A percentile compares a stretch with the other conserved stretches of the same genome.
phyloP scores from a whole-genome alignment of 192 early-diverging fungal species.

The Coemansia guatemalensis region DNA sequence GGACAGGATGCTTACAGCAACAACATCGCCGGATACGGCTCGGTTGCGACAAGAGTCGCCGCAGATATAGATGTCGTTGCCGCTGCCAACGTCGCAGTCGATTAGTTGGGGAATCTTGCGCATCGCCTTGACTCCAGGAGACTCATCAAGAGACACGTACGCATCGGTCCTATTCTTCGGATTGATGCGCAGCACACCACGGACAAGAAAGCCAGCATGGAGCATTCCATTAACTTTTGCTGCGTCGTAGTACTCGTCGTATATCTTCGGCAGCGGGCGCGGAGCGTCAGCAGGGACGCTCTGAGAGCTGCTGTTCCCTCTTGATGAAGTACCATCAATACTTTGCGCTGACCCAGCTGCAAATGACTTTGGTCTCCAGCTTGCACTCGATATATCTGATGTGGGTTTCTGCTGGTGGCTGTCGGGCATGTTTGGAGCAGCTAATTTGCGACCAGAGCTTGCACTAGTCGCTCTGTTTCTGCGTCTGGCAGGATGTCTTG shows the following conservation, averaged over 20 bases:
- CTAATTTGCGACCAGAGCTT: background rate
- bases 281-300: background rate
- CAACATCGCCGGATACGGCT: conserved; percentile 84
- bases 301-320: background rate
- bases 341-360: background rate
- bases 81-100: conserved; percentile 35
- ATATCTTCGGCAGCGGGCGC: conserved; percentile 6
- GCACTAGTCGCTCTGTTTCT: background rate
- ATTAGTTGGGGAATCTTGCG: conserved; percentile 20
- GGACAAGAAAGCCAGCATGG: conserved; percentile 53
- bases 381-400: background rate
- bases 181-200: conserved; percentile 85
- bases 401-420: background rate
- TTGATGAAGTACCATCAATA: background rate
- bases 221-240: conserved; percentile 11
- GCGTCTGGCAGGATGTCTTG: background rate
- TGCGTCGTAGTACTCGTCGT: conserved; percentile 30
- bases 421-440: background rate
- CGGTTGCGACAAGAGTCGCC: conserved; percentile 83
- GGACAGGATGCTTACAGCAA: conserved; percentile 81
- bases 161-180: conserved; percentile 81
- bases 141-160: conserved; percentile 77
- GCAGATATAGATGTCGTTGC: conserved; percentile 68
- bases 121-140: conserved; percentile 31
- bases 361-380: background rate